A percentile compares a stretch with the other conserved stretches of the same genome.
Evolutionary conservation across 2,329 filamentous ascomycete genomes (phyloP).

Genomic region (Colletotrichum australisinense): DNA sequence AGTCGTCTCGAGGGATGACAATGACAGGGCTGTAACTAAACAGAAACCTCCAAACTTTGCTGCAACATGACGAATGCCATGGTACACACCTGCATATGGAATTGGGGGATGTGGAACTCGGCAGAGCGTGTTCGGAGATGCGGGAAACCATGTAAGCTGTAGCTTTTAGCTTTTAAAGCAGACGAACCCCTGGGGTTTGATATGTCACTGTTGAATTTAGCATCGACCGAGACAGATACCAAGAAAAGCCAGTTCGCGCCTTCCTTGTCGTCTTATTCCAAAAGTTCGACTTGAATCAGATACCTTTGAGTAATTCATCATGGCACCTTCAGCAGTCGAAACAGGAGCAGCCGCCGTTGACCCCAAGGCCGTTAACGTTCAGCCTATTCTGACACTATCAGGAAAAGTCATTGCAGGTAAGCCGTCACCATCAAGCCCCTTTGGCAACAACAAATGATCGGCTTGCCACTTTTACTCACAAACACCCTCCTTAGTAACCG

Average conservation of each 20-base stretch:
- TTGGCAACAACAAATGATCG: too few species aligned
- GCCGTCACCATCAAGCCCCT: conserved; percentile 14
- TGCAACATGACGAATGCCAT: too few species aligned
- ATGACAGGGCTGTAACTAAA: background rate
- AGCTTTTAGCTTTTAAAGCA: background rate
- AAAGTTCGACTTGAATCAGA: background rate
- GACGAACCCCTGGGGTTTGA: background rate
- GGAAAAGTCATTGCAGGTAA: conserved; percentile 52
- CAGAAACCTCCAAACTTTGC: too few species aligned
- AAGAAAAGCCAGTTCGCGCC: too few species aligned
- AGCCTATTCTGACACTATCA: conserved; percentile 42
- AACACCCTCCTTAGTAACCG: conserved; percentile 45
- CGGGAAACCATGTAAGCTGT: too few species aligned
- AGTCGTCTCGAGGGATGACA: conserved; percentile 22
- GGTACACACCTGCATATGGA: too few species aligned
- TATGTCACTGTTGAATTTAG: background rate
- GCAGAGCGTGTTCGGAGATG: too few species aligned
- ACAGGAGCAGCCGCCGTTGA: background rate
- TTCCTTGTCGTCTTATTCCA: too few species aligned
- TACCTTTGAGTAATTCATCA: background rate
- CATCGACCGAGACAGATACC: too few species aligned
- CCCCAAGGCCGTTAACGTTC: conserved; percentile 9
- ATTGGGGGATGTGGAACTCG: too few species aligned
- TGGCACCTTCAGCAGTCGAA: conserved; percentile 10
- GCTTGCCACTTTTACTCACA: background rate